Percentiles rank a stretch among this genome's conserved stretches.
These are phyloP conservation scores for Aspergillus carbonarius DNA, from an alignment of 2,329 filamentous ascomycete genomes.

Conservation along the genomic window DNA sequence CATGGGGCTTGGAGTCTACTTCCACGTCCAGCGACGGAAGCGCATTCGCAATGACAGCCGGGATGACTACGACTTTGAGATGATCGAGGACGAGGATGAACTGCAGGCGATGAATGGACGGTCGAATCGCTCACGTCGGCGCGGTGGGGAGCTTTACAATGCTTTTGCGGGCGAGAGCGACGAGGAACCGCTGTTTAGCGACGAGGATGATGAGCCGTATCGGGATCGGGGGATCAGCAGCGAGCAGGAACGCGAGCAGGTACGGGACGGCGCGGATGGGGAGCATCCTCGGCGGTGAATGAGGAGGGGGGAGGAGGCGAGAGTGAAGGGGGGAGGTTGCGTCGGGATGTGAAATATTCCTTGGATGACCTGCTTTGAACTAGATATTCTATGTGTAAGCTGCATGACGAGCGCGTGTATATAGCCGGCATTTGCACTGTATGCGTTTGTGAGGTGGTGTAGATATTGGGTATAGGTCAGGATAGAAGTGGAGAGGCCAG, in stretches of 20 bases:
- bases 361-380: background rate
- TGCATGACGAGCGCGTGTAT: slow-evolving; percentile 8
- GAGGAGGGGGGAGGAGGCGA: no score
- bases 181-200: slow-evolving; percentile 59
- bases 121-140: slow-evolving; percentile 53
- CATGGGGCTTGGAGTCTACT: slow-evolving; percentile 73
- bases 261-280: slow-evolving; percentile 12
- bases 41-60: slow-evolving; percentile 71
- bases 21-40: slow-evolving; percentile 75
- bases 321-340: background rate
- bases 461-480: background rate
- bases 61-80: slow-evolving; percentile 91
- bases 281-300: slow-evolving; percentile 15
- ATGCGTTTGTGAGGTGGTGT: background rate
- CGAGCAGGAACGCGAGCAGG: slow-evolving; percentile 21
- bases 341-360: background rate
- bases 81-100: slow-evolving; percentile 78
- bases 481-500: background rate
- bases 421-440: background rate
- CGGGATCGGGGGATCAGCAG: slow-evolving; percentile 30
- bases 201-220: slow-evolving; percentile 42
- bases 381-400: background rate
- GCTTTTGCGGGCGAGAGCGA: slow-evolving; percentile 94
- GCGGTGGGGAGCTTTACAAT: slow-evolving; percentile 90
- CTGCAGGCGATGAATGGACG: slow-evolving; percentile 44